phyloP scores from a whole-genome alignment of 1,284 basidiomycete species.

The Pyrrhoderma noxium region DNA sequence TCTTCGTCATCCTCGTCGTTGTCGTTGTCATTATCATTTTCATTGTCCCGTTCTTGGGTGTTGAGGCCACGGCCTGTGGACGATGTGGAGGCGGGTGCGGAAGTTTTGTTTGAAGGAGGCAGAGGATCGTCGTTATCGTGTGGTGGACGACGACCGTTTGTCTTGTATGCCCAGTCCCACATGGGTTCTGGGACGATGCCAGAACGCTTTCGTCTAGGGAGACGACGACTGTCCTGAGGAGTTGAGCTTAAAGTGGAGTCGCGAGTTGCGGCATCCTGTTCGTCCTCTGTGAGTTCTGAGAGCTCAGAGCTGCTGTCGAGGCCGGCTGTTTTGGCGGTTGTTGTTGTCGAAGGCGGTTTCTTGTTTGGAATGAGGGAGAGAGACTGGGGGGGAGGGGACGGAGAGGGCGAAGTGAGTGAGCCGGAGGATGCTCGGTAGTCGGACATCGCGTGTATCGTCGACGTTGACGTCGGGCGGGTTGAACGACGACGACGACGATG shows the following conservation, averaged over 20 bases:
- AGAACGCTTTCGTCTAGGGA: conserved; percentile 49
- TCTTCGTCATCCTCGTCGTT: conserved; percentile 15
- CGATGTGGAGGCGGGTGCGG: conserved; percentile 30
- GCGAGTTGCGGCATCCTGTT: conserved; percentile 33
- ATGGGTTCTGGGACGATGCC: conserved; percentile 64
- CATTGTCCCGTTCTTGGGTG: conserved; percentile 19
- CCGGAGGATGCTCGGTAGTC: conserved; percentile 52
- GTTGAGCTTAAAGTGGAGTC: conserved; percentile 11
- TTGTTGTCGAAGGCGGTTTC: conserved; percentile 21
- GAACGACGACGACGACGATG: conserved; percentile 8
- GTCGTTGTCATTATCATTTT: conserved; percentile 23
- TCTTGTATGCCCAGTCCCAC: conserved; percentile 71
- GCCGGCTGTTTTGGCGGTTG: conserved; percentile 10
- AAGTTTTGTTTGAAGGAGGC: conserved; percentile 29
- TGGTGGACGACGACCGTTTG: conserved; percentile 12
- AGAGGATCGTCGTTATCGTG: conserved; percentile 23
- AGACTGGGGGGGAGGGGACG: conserved; percentile 32
- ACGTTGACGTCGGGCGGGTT: conserved; percentile 18
- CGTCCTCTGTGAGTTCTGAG: conserved; percentile 75
- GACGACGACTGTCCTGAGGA: conserved; percentile 22
- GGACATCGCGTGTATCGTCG: conserved; percentile 37
- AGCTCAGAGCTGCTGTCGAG: conserved; percentile 67
- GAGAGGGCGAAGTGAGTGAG: conserved; percentile 56
- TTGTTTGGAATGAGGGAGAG: conserved; percentile 12
- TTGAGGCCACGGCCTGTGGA: conserved; percentile 21